Evolutionary conservation across 2,329 filamentous ascomycete genomes (phyloP), one percentile per base, ranked within the genome.

Genomic region (Magnaporthiopsis rhizophila): DNA sequence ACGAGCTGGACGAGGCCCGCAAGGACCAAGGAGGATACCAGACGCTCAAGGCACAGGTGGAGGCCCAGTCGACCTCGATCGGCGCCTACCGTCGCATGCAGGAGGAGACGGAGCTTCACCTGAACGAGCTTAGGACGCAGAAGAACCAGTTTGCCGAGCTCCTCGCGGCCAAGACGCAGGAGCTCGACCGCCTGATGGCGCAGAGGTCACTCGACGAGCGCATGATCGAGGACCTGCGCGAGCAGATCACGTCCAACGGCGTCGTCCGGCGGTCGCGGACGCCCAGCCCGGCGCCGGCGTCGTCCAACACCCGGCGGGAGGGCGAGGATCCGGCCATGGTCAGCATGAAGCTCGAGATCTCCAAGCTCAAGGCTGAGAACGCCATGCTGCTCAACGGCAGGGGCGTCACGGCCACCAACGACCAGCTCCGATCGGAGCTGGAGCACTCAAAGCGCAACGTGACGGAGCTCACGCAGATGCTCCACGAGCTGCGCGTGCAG

Each of bases 331-430:
- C 58, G 21, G 34, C 56, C n/a, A 58, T 57, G 32, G n/a, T 58
- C 24, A 53, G 28, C 15, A 56, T 63, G 61, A 77, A 79, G 13
- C 73, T 85, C 24, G 83, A 86, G 70, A 71, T 86, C 28, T 83
- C 83, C 36, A 81, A 86, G 45, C 75, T 89, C 61, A 85, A 83
- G 70, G 83, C 86, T 7, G 86, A 89, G 72, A 87, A 86, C 68
- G 80, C 82, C 50, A 72, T 88, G 9, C 75, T 88, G 15, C 81
- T 82, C 65, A 83, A 79, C 66, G 84, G 80, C 62, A 77, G 84
- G 62, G 80, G 80, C 12, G 81, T 81, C 9, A 80, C 80, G 9
- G 81, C 82, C 1, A 83, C 86, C 68, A 83, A 81, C 64, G 80
- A 81, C 58, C 75, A 79, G 58, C 75, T 88, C 59, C 79, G 83